phyloP scores from a whole-genome alignment of 805 yeast genomes.

The Lipomyces kockii region DNA sequence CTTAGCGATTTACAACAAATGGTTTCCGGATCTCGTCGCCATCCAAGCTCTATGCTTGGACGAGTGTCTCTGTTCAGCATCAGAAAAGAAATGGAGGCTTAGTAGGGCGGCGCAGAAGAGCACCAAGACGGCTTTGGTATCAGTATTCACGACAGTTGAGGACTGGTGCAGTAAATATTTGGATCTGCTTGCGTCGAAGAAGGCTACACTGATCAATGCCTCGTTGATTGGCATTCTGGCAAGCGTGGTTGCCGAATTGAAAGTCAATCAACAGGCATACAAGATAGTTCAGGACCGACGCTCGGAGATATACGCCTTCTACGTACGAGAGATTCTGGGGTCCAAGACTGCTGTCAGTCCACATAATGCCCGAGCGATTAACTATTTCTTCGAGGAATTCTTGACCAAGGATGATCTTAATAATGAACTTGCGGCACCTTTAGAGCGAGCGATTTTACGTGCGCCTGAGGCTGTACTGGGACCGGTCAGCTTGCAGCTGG shows the following conservation, averaged over 20 bases:
- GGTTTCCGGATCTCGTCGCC: constrained; percentile 20
- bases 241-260: constrained; percentile 26
- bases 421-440: constrained; percentile 55
- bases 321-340: constrained; percentile 43
- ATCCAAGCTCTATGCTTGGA: constrained; percentile 26
- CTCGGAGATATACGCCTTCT: constrained; percentile 38
- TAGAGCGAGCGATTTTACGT: constrained; percentile 77
- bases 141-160: constrained; percentile 13
- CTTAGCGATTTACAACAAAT: constrained; percentile 3
- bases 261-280: constrained; percentile 36
- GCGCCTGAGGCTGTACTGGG: constrained; percentile 74
- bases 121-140: constrained; percentile 15
- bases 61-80: constrained; percentile 6
- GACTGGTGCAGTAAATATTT: constrained; percentile 21
- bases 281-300: constrained; percentile 27
- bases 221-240: constrained; percentile 28
- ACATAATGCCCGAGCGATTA: constrained; percentile 43
- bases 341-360: constrained; percentile 28
- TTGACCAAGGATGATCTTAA: constrained; percentile 50
- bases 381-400: constrained; percentile 53
- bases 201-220: constrained; percentile 16
- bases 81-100: constrained; percentile 23
- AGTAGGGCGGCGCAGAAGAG: constrained; percentile 25
- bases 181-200: constrained; percentile 23
- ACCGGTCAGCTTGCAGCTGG: constrained; percentile 57